phyloP scores from a whole-genome alignment of 192 early-diverging fungal genomes.

The Entophlyctis helioformis region DNA sequence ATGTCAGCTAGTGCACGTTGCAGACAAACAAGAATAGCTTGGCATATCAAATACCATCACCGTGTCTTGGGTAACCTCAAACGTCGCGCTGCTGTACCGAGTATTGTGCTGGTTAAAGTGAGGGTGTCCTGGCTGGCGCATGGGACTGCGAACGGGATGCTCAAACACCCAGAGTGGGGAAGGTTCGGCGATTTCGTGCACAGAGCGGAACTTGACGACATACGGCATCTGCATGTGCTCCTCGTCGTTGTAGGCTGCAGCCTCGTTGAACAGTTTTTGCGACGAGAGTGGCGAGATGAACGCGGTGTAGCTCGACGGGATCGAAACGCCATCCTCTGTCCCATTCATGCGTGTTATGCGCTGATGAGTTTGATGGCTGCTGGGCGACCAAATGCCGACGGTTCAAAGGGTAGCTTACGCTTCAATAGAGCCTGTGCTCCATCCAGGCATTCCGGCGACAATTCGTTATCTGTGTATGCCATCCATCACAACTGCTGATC shows the following conservation, averaged over 20 bases:
- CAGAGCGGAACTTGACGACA: constrained; percentile 90
- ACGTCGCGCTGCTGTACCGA: constrained; percentile 41
- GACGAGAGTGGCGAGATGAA: constrained; percentile 84
- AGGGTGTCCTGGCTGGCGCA: constrained; percentile 19
- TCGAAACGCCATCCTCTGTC: constrained; percentile 69
- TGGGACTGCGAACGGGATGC: constrained; percentile 39
- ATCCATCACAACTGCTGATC: no score
- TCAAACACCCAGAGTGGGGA: constrained; percentile 69
- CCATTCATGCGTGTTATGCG: neutral
- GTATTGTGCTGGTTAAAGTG: constrained; percentile 65
- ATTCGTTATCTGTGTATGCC: constrained; percentile 89
- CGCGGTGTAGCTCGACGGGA: constrained; percentile 75
- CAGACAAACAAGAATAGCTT: neutral
- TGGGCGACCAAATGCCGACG: neutral
- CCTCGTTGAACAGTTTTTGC: constrained; percentile 65
- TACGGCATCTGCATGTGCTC: constrained; percentile 82
- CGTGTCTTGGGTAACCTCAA: constrained; percentile 39
- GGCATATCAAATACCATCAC: constrained; percentile 30
- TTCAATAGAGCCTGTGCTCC: constrained; percentile 73
- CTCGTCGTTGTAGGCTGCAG: constrained; percentile 50
- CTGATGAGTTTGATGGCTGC: no score
- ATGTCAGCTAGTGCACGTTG: neutral
- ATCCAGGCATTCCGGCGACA: constrained; percentile 97
- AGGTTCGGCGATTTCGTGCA: constrained; percentile 50
- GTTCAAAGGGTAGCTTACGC: constrained; percentile 14